phyloP scores from a whole-genome alignment of 768 basidiomycete genomes.

The Pisolithus orientalis region DNA sequence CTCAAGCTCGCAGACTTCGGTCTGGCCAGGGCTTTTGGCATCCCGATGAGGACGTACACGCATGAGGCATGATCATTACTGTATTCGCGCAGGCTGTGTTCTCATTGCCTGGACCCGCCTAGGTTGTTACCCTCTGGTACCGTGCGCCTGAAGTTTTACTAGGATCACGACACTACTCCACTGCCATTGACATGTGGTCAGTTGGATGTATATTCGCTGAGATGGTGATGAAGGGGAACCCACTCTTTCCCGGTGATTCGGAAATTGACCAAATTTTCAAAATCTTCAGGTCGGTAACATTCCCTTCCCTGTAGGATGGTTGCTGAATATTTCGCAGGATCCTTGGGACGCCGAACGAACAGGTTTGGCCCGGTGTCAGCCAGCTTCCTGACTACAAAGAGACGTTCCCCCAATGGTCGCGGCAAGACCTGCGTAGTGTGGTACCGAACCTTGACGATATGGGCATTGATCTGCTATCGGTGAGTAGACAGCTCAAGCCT shows the following conservation, averaged over 20 bases:
- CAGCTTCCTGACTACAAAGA: constrained; percentile 91
- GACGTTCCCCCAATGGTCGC: constrained; percentile 93
- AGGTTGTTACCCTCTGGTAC: constrained; percentile 99
- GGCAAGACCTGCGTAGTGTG: constrained; percentile 59
- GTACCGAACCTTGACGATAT: constrained; percentile 68
- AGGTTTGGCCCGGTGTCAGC: constrained; percentile 86
- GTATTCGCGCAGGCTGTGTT: background rate
- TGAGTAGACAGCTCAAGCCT: constrained; percentile 19
- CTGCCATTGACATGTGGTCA: constrained; percentile 99
- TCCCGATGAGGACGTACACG: constrained; percentile 98
- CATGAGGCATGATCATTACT: constrained; percentile 65
- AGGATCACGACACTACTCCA: constrained; percentile 93
- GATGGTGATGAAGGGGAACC: constrained; percentile 89
- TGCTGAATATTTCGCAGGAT: constrained; percentile 46
- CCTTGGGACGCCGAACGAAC: constrained; percentile 90
- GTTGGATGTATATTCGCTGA: constrained; percentile 98
- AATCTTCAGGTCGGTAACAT: constrained; percentile 75
- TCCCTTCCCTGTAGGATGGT: background rate
- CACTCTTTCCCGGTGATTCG: constrained; percentile 97
- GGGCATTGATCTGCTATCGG: constrained; percentile 79
- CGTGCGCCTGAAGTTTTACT: constrained; percentile 96
- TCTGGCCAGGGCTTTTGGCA: constrained; percentile 93
- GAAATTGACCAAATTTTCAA: constrained; percentile 99
- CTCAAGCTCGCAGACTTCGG: constrained; percentile 97
- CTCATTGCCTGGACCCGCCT: constrained; percentile 10